These are phyloP conservation scores for Artemisia argyi DNA, from an alignment of 129 eudicot genomes.

Conservation along the genomic window DNA sequence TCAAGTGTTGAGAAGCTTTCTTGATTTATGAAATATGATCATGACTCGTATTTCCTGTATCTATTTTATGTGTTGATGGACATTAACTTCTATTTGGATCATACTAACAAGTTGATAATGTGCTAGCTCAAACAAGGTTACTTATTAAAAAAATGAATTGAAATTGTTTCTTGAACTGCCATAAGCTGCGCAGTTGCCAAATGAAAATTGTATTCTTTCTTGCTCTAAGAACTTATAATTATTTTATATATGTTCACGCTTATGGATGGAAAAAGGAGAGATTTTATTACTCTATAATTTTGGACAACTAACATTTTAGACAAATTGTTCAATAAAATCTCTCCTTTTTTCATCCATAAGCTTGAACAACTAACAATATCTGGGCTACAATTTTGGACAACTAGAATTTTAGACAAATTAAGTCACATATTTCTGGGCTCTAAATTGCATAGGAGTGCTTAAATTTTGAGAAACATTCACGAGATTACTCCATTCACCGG, in stretches of 20 bases:
- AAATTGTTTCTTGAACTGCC: constrained; percentile 1
- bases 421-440: too few relatives aligned
- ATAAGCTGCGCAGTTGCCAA: background rate
- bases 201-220: background rate
- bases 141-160: background rate
- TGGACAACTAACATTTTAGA: too few relatives aligned
- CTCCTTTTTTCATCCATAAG: too few relatives aligned
- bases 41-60: constrained; percentile 4
- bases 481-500: too few relatives aligned
- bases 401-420: too few relatives aligned
- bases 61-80: background rate
- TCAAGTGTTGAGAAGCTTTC: constrained; percentile 18
- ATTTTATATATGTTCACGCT: background rate
- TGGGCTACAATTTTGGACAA: too few relatives aligned
- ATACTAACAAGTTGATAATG: constrained; percentile 2
- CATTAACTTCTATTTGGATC: background rate
- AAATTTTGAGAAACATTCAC: too few relatives aligned
- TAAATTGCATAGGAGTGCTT: too few relatives aligned
- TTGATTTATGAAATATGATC: constrained; percentile 18
- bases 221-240: background rate
- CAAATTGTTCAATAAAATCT: too few relatives aligned
- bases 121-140: background rate
- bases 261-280: background rate
- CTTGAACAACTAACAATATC: too few relatives aligned
- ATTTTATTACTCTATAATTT: background rate